A percentile compares a stretch with the other conserved stretches of the same genome.
phyloP scores from a whole-genome alignment of 331 rosid species.

The Acacia pycnantha region DNA sequence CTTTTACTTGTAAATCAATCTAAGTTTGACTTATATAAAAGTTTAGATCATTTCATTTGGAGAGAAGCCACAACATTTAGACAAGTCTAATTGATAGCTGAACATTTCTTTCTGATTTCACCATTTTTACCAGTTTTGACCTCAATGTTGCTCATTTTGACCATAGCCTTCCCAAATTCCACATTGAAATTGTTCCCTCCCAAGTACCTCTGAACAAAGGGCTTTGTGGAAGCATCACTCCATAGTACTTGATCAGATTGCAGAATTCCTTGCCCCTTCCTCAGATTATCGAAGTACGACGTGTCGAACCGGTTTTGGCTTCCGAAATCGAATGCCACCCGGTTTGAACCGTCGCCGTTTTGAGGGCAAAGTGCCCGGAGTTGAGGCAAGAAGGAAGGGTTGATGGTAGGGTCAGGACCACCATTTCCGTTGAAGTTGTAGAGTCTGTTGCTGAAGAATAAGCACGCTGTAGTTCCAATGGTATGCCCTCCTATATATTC shows the following conservation, averaged over 20 bases:
- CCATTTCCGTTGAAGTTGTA: conserved; percentile 43
- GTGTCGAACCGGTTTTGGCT: conserved; percentile 52
- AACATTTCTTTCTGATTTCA: conserved; percentile 65
- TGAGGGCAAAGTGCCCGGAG: conserved; percentile 62
- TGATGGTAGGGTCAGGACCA: conserved; percentile 52
- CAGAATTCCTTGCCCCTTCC: conserved; percentile 56
- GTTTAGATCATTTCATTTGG: background rate
- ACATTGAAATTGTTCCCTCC: conserved; percentile 48
- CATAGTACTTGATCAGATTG: conserved; percentile 70
- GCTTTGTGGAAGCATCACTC: conserved; percentile 61
- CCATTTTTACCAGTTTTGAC: conserved; percentile 51
- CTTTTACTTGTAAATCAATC: background rate
- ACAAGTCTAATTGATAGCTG: conserved; percentile 46
- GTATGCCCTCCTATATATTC: conserved; percentile 61
- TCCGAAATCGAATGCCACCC: conserved; percentile 53
- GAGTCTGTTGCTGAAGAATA: conserved; percentile 47
- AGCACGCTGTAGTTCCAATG: conserved; percentile 65
- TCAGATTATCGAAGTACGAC: conserved; percentile 54
- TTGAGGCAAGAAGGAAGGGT: conserved; percentile 45
- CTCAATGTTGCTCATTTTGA: conserved; percentile 73
- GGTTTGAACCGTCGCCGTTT: conserved; percentile 36
- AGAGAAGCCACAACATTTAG: background rate
- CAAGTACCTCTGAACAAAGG: conserved; percentile 45
- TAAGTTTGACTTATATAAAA: background rate
- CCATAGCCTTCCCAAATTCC: conserved; percentile 71